Conservation (phyloP, 257 asterid genomes). For the Ilex aquifolium region DNA sequence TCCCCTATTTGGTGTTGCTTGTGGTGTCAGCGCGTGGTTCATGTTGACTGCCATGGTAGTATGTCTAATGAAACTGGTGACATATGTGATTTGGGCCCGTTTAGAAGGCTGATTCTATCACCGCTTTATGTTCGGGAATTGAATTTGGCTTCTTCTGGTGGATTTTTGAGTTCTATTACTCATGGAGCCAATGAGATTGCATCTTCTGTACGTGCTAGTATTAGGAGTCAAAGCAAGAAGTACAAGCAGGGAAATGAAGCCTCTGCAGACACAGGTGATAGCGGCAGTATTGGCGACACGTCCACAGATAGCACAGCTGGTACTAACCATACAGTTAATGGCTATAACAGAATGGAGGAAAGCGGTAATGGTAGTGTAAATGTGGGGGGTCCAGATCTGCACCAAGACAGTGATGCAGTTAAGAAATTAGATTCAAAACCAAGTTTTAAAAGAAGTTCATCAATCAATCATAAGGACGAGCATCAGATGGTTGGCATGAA, state of each 20-base stretch:
- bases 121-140: constrained; percentile 75
- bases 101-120: constrained; percentile 78
- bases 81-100: constrained; percentile 86
- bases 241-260: constrained; percentile 53
- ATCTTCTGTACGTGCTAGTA: constrained; percentile 87
- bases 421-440: constrained; percentile 43
- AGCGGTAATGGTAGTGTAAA: constrained; percentile 16
- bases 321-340: constrained; percentile 37
- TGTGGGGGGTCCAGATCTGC: constrained; percentile 40
- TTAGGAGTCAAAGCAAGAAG: constrained; percentile 80
- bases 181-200: constrained; percentile 99
- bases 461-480: constrained; percentile 63
- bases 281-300: constrained; percentile 44
- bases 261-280: constrained; percentile 45
- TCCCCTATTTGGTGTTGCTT: constrained; percentile 98
- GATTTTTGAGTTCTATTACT: constrained; percentile 81
- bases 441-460: constrained; percentile 58
- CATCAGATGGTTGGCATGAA: constrained; percentile 40
- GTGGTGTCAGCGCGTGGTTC: constrained; percentile 97
- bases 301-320: constrained; percentile 47
- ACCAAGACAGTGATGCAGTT: constrained; percentile 37
- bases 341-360: constrained; percentile 47
- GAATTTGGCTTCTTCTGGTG: constrained; percentile 52
- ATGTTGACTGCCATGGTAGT: constrained; percentile 88
- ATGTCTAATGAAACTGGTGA: constrained; percentile 86